These are phyloP conservation scores for Penicillium sp. DNA, from an alignment of 2,329 filamentous ascomycete genomes.

Conservation along the genomic window DNA sequence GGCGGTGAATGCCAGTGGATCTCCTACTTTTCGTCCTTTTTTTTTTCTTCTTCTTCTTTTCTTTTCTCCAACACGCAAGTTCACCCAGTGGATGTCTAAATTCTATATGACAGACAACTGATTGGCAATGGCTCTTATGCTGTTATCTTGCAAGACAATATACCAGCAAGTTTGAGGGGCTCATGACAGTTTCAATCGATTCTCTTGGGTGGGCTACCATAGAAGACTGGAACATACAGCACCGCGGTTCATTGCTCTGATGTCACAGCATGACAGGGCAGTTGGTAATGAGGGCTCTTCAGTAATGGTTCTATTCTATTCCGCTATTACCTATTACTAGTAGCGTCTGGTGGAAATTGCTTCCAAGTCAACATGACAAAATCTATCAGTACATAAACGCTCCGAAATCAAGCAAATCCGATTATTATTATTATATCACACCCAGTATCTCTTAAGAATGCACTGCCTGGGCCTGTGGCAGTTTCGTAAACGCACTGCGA, in stretches of 20 bases:
- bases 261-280: conserved; percentile 3
- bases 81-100: conserved; percentile 23
- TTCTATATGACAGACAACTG: conserved; percentile 23
- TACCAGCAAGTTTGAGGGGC: conserved; percentile 42
- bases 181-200: conserved; percentile 26
- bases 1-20: conserved; percentile 12
- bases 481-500: conserved; percentile 45
- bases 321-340: neutral
- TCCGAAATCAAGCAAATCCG: neutral
- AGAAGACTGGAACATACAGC: conserved; percentile 37
- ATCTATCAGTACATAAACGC: neutral
- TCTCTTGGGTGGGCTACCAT: conserved; percentile 39
- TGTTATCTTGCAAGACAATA: conserved; percentile 34
- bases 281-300: neutral
- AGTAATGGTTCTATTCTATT: neutral
- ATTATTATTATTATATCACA: neutral
- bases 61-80: conserved; percentile 25
- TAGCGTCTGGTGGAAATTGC: neutral
- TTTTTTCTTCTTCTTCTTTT: conserved; percentile 8
- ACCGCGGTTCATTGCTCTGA: conserved; percentile 3
- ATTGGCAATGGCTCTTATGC: conserved; percentile 16
- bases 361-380: neutral
- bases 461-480: conserved; percentile 27
- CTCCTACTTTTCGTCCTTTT: conserved; percentile 11
- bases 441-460: neutral